Conservation (phyloP, 1,139 yeast species). For the Magnusiomyces suaveolens region DNA sequence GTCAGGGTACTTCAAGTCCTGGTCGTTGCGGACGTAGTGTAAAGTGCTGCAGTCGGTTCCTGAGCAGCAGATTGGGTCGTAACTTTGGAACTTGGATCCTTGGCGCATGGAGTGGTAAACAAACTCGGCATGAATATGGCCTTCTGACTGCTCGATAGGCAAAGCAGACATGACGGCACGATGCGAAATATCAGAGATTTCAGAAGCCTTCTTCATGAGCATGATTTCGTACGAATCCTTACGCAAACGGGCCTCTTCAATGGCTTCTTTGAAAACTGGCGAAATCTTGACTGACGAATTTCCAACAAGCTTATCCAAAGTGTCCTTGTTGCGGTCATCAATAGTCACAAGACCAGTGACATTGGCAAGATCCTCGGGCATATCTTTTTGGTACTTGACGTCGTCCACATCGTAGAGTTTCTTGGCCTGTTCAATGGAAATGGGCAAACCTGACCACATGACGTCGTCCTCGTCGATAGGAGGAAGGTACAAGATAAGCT, state of each 20-base stretch:
- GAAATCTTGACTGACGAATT: background rate
- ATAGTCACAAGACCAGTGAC: constrained; percentile 32
- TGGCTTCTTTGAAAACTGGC: constrained; percentile 39
- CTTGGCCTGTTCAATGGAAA: constrained; percentile 55
- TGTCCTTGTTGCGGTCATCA: constrained; percentile 19
- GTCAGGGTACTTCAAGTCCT: constrained; percentile 30
- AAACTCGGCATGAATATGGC: constrained; percentile 92
- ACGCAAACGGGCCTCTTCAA: constrained; percentile 77
- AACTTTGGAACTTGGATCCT: constrained; percentile 80
- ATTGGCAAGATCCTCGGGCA: constrained; percentile 14
- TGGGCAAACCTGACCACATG: constrained; percentile 93
- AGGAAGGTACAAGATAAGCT: constrained; percentile 67
- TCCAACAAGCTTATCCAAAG: background rate
- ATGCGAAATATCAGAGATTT: constrained; percentile 81
- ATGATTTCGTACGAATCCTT: constrained; percentile 76
- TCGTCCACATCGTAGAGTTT: constrained; percentile 68
- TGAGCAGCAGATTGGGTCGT: constrained; percentile 92
- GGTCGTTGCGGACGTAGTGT: constrained; percentile 83
- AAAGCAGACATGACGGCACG: constrained; percentile 85
- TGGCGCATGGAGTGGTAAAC: constrained; percentile 88
- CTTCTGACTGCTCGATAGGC: constrained; percentile 79
- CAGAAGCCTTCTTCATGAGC: constrained; percentile 68
- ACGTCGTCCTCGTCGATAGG: constrained; percentile 78
- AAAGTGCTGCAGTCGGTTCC: constrained; percentile 88
- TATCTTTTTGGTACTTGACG: constrained; percentile 42